phyloP scores from a whole-genome alignment of 495 filamentous ascomycete genomes.

The Aspergillus incahuasiensis region DNA sequence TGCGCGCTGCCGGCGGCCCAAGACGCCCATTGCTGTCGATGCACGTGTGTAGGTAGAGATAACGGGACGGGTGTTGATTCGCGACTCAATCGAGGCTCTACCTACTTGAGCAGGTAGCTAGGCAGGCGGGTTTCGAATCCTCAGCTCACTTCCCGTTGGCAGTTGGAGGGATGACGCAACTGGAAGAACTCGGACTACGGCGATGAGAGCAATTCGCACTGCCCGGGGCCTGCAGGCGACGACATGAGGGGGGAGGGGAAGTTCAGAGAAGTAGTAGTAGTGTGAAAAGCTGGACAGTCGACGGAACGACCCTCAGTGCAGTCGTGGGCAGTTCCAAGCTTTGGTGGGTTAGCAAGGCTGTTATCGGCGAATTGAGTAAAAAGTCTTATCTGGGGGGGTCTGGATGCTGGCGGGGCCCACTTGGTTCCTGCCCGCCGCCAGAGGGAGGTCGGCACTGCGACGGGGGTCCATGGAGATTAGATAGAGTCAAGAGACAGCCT shows the following conservation, averaged over 20 bases:
- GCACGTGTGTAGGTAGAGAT: slow-evolving; percentile 4
- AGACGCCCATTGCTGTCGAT: slow-evolving; percentile 29
- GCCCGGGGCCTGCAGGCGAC: not conserved
- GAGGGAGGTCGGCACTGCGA: not conserved
- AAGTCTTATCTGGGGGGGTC: slow-evolving; percentile 21
- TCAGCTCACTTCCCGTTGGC: not conserved
- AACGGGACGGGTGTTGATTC: not conserved
- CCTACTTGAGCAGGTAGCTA: not conserved
- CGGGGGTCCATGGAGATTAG: too few species aligned
- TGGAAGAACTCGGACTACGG: slow-evolving; percentile 1
- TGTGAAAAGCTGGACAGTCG: not conserved
- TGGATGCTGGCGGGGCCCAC: slow-evolving; percentile 15
- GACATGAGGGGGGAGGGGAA: slow-evolving; percentile 5
- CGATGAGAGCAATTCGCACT: slow-evolving; percentile 14
- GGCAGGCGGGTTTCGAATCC: not conserved
- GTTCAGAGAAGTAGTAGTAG: not conserved
- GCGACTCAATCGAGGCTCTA: not conserved
- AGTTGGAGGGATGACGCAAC: slow-evolving; percentile 21
- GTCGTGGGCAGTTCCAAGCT: not conserved
- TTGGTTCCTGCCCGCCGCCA: slow-evolving; percentile 4
- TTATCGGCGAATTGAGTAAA: slow-evolving; percentile 18
- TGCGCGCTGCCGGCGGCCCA: slow-evolving; percentile 34
- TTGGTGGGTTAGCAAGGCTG: slow-evolving; percentile 1
- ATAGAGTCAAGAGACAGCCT: not conserved
- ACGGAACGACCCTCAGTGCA: not conserved